A percentile compares a stretch with the other conserved stretches of the same genome.
Evolutionary conservation across 352 stramenopile species (phyloP).

Genomic region (Pythium folliculosum): DNA sequence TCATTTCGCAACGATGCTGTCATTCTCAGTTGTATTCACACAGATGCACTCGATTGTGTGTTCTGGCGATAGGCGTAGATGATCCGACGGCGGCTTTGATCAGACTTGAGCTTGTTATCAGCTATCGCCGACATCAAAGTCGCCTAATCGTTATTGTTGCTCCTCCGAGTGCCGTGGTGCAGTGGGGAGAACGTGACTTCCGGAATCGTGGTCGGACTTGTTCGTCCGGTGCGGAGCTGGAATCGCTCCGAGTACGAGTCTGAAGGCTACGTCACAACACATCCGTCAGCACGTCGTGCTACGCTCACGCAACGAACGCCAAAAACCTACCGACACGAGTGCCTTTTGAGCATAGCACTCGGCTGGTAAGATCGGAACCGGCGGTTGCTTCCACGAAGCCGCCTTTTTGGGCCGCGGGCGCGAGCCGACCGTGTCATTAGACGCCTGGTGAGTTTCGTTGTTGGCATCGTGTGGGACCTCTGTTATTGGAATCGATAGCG

Average conservation of each 20-base stretch:
- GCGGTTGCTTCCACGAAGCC: slow-evolving; percentile 56
- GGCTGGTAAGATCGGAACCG: slow-evolving; percentile 53
- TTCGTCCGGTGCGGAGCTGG: slow-evolving; percentile 21
- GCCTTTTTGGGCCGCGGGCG: slow-evolving; percentile 30
- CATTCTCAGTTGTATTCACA: background rate
- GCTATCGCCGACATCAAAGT: background rate
- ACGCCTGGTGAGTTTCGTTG: background rate
- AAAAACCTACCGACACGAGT: slow-evolving; percentile 39
- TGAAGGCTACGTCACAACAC: slow-evolving; percentile 5
- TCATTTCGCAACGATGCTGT: background rate
- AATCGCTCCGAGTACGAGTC: slow-evolving; percentile 44
- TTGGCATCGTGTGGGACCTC: background rate
- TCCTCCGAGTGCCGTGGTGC: background rate
- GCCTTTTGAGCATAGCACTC: slow-evolving; percentile 59
- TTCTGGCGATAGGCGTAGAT: background rate
- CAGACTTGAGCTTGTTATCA: background rate
- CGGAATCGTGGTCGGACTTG: background rate
- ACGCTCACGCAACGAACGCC: background rate
- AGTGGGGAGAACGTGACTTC: background rate
- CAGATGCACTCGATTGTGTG: background rate
- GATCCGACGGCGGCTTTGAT: too few species aligned
- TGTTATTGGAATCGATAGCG: background rate
- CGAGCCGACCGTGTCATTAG: background rate
- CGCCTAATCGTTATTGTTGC: background rate
- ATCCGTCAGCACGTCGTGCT: background rate